A percentile compares a stretch with the other conserved stretches of the same genome.
phyloP scores from a whole-genome alignment of 805 yeast genomes.

The Candida odintsovae region DNA sequence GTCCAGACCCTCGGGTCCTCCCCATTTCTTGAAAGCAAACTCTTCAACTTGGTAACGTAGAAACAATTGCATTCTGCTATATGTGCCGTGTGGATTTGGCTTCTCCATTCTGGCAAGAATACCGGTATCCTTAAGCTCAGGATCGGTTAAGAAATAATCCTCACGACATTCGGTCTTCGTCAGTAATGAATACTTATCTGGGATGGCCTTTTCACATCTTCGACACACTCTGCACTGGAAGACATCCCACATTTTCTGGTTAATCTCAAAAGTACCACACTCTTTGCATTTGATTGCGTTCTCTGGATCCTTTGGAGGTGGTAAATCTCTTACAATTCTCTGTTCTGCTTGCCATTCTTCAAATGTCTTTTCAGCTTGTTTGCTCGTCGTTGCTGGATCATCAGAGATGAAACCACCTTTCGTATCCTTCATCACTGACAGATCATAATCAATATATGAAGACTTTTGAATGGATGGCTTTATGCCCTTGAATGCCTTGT shows the following conservation, averaged over 20 bases:
- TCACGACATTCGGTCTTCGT: slow-evolving; percentile 95
- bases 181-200: slow-evolving; percentile 84
- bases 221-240: slow-evolving; percentile 77
- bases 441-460: slow-evolving; percentile 79
- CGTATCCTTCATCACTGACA: slow-evolving; percentile 85
- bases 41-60: slow-evolving; percentile 90
- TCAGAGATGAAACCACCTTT: slow-evolving; percentile 58
- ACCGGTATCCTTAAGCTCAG: slow-evolving; percentile 70
- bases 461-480: slow-evolving; percentile 47
- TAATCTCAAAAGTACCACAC: slow-evolving; percentile 77
- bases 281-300: slow-evolving; percentile 80
- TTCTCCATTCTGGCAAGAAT: slow-evolving; percentile 76
- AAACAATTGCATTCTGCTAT: slow-evolving; percentile 88
- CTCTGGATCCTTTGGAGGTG: slow-evolving; percentile 68
- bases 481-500: slow-evolving; percentile 1
- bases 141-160: slow-evolving; percentile 90
- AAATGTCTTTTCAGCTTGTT: slow-evolving; percentile 28
- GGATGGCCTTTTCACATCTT: slow-evolving; percentile 61
- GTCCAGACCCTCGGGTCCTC: slow-evolving; percentile 81
- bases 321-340: slow-evolving; percentile 42
- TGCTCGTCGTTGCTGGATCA: slow-evolving; percentile 40
- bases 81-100: slow-evolving; percentile 89
- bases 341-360: slow-evolving; percentile 47
- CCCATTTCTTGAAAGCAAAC: slow-evolving; percentile 93
- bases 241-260: slow-evolving; percentile 60